Base-by-base conservation (phyloP, 768 basidiomycete species). In the Suillus ampliporus region DNA sequence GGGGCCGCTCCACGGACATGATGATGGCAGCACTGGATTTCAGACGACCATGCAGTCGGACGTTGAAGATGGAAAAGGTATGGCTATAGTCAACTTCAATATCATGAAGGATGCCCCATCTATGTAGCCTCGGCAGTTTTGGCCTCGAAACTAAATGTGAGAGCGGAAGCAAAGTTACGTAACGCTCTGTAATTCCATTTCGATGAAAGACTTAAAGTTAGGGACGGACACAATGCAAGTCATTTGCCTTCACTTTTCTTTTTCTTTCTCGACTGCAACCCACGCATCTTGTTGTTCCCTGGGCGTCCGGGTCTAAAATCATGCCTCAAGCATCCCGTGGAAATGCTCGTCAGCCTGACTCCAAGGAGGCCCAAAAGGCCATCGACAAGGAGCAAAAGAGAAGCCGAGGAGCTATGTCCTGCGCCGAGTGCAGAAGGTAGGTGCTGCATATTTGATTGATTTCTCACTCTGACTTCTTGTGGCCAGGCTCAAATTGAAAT, bases 351-450 rank as follows among this genome's bases (percentile, higher is more conserved):
- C 68, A 74, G 47, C 50, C 50, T 26, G 73, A 75, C 26, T 65
- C 37, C 37, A 74, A 65, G 58, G 75, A 78, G 35, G 67, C 69
- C 14, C 85, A 84, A 64, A 82, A 82, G 53, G 80, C 82, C 17
- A 84, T 86, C 59, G 87, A 89, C 67, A 88, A 89, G 71, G 87
- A 89, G 77, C 82, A 85, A 9, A 89, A 89, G 69, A 79, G 87
- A 44, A 86, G 86, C 3, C 78, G 86, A 67, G 87, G 87, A 76
- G 68, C 76, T 2, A 77, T 76, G 74, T 76, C 75, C 31, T 88
- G 87, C 70, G 87, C 87, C 3, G 87, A 89, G 71, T 89, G 87
- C 70, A 77, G 87, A 70, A 79, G 87, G 87, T 86, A 61, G 40
- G 72, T 59, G 19, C 75, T 72, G 9, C 7, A 38, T 34, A 9